Base-by-base conservation (phyloP, 73 alveolate species). In the Paramecium octaurelia region DNA sequence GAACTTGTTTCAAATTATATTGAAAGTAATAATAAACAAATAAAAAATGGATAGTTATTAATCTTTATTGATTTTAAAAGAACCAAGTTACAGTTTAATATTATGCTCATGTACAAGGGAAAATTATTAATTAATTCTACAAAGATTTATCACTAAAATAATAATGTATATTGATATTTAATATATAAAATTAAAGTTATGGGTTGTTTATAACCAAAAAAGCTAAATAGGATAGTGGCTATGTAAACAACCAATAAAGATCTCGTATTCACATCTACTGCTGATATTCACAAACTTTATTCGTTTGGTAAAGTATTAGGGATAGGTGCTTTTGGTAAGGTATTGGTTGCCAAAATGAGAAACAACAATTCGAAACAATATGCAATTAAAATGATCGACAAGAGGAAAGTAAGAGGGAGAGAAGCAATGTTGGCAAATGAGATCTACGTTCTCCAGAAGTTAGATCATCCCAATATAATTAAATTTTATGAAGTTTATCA, bases 391-490 rank as follows among this genome's bases (percentile, higher is more conserved):
- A 40, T 73, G 57, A 73, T 73, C 14, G 87, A 73, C 38, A 73
- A 73, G 16, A 11, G 87, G 18, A 73, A 73, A 38, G 87, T 73
- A 43, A 31, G 59, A 43, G 87, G 59, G 4, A 87, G 42, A 16
- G 69, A 87, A 18, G 83, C 69, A 18, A 35, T 34, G 57, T 31
- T 87, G 9, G 57, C 88, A 16, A 87, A 87, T 23, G 93, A 87
- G 31, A 87, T 87, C 10, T 64, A 64, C 31, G 69, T 35, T 4
- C n/a, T 87, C 0, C 43, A 77, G 31, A 16, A 87, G 71, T 40
- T 87, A 60, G 85, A 64, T 40, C 93, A 87, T 35, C 93, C 93
- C 7, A 87, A 60, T 21, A 87, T 87, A 14, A 43, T 87, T 10
- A 59, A 87, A 68, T 73, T 68, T 60, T 64, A 59, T 68, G 93